Base-by-base conservation (phyloP, 139 green algal genomes). In the Tetraselmis striata region DNA sequence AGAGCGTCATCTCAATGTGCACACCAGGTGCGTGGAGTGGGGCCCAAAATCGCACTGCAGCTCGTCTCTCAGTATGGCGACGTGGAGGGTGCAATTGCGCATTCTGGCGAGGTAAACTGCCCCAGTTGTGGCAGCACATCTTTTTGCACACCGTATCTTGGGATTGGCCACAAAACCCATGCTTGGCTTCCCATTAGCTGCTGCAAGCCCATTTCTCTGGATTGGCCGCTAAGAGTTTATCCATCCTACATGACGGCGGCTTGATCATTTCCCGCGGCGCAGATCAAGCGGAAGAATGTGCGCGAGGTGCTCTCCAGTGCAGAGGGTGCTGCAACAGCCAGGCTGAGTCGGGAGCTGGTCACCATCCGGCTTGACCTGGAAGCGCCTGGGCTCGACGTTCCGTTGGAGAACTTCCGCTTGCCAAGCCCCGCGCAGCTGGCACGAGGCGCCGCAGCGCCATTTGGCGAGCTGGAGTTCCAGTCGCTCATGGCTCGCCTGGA, bases 271-370 rank as follows among this genome's bases (percentile, higher is more conserved):
- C 31, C 29, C 32, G 28, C 79, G 0, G 29, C 31, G 2, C 77
- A 86, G 26, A 24, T 59, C 24, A 85, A 76, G 59, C 27, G 0
- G 30, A 82, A 84, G 67, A 23, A 18, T 23, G 28, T 77, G 31
- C 31, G 75, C 22, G 82, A 80, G 31, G 45, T 80, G 82, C 81
- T 91, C 27, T 32, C 2, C 2, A 82, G 77, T 31, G 67, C 76
- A 31, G 86, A 87, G 78, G 89, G 84, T 27, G 31, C 30, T 0
- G 82, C 82, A 5, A 83, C 85, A 22, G 91, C 91, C 23, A 82
- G 59, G 59, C 86, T 95, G n/a, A 86, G 83, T 76, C 88, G 83
- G 78, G 59, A 87, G 31, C 81, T 95, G 28, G 89, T 95, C 2
- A 84, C 81, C 32, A 89, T 94, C 18, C 78, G 81, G 29, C 90